phyloP scores from a whole-genome alignment of 1,139 yeast genomes.

The Hyphopichia khmerensis region DNA sequence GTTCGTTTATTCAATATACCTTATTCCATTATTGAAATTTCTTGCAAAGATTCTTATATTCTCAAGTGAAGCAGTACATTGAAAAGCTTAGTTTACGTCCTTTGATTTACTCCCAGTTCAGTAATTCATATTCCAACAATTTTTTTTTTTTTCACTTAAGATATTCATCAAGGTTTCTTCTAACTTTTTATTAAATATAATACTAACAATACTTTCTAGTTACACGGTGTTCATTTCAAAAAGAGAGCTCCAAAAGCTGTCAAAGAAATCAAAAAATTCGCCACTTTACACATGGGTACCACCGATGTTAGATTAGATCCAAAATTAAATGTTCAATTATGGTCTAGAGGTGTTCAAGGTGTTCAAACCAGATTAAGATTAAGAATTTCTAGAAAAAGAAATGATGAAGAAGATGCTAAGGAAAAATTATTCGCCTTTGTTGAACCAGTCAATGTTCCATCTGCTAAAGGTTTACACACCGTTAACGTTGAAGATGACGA shows the following conservation, averaged over 20 bases:
- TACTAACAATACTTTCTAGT: conserved; percentile 56
- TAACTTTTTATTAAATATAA: conserved; percentile 1
- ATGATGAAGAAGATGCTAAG: conserved; percentile 99
- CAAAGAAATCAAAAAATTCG: conserved; percentile 98
- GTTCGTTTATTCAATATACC: too few relatives aligned
- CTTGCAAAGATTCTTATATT: too few relatives aligned
- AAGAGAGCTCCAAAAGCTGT: conserved; percentile 99
- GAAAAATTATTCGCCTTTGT: conserved; percentile 97
- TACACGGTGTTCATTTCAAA: conserved; percentile 98
- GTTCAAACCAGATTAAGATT: conserved; percentile 97
- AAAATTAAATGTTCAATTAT: conserved; percentile 95
- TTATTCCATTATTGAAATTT: too few relatives aligned
- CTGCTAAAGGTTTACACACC: conserved; percentile 97
- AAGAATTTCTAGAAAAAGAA: conserved; percentile 99
- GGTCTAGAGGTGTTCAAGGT: conserved; percentile 99
- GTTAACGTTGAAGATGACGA: conserved; percentile 92
- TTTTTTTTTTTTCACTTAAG: too few relatives aligned
- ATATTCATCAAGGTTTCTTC: too few relatives aligned
- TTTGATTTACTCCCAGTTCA: too few relatives aligned
- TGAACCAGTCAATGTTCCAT: conserved; percentile 93
- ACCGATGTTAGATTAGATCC: conserved; percentile 99
- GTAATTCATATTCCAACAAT: too few relatives aligned
- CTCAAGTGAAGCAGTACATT: too few relatives aligned
- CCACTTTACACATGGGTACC: conserved; percentile 99
- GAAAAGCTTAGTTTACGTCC: too few relatives aligned